A percentile compares a stretch with the other conserved stretches of the same genome.
Evolutionary conservation across 768 basidiomycete genomes (phyloP).

Genomic region (Tylopilus felleus): DNA sequence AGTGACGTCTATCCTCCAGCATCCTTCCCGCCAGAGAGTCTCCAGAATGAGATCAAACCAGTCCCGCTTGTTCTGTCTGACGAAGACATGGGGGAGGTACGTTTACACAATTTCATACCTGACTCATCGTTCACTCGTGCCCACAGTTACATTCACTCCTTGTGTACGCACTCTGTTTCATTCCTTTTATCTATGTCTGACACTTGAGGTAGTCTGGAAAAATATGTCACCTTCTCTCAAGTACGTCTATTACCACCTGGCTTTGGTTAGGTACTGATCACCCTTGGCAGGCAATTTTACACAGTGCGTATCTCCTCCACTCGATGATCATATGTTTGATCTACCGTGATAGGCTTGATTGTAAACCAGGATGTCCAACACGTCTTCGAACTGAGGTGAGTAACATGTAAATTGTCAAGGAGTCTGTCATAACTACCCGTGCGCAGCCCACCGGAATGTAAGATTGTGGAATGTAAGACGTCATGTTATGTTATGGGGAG

Average conservation of each 20-base stretch:
- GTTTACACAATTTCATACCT: neutral
- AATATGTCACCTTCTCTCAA: constrained; percentile 31
- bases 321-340: neutral
- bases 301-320: constrained; percentile 11
- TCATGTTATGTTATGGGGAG: constrained; percentile 68
- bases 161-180: constrained; percentile 41
- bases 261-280: neutral
- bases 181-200: constrained; percentile 28
- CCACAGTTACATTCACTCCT: constrained; percentile 55
- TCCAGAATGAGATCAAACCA: constrained; percentile 13
- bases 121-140: neutral
- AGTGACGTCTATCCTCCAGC: constrained; percentile 49
- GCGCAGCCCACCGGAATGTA: constrained; percentile 44
- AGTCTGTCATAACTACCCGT: constrained; percentile 12
- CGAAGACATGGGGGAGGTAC: constrained; percentile 48
- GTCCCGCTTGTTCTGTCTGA: constrained; percentile 36
- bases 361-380: constrained; percentile 24
- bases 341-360: constrained; percentile 18
- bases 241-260: neutral
- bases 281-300: constrained; percentile 19
- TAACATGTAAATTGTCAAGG: neutral
- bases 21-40: constrained; percentile 44
- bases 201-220: constrained; percentile 36
- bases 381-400: constrained; percentile 27
- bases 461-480: constrained; percentile 54